Base-by-base conservation (phyloP, 2,329 filamentous ascomycete species). In the Colletotrichum navitas region DNA sequence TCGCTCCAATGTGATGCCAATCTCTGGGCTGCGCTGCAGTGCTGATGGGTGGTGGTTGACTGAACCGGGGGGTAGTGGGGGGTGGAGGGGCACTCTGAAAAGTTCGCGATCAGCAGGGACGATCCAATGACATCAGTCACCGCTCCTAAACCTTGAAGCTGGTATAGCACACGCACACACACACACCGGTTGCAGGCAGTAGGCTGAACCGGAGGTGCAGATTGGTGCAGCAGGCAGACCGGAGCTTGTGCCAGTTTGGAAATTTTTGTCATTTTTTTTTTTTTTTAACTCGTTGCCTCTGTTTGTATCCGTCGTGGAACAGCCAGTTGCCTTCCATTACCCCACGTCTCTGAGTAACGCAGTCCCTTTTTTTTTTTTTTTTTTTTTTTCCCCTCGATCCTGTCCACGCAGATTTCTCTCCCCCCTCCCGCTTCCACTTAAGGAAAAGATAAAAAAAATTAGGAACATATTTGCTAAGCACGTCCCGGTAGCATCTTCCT, bases 81-180 rank as follows among this genome's bases (percentile, higher is more conserved):
- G 21, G 45, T 12, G 45, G 45, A 24, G 45, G 34, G 61, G 55
- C 58, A 64, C 47, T 70, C 63, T 54, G 54, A 71, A 67, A 67
- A 68, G 14, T 63, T 71, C 68, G 68, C 54, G 51, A 63, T 68
- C 59, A 68, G 68, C 65, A 71, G 65, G 65, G 68, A 71, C 65
- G 45, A 63, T 36, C 68, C 51, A 63, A 71, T 71, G 68, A 71
- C 65, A 71, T 71, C 68, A 71, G 68, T 71, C 58, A 59, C 68
- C 55, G 56, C 63, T 21, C 26, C 26, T 32, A 24, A 41, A 66
- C 32, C 63, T 26, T 45, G 63, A 56, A 51, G 43, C 34, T 49
- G 45, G 66, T 61, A 34, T 26, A 51, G 32, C 34, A 47, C 65
- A 39, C 32, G 24, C 12, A 58, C 54, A 45, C n/a, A 24, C 45